Base-by-base conservation (phyloP, 257 asterid genomes). In the Nicotiana attenuata region DNA sequence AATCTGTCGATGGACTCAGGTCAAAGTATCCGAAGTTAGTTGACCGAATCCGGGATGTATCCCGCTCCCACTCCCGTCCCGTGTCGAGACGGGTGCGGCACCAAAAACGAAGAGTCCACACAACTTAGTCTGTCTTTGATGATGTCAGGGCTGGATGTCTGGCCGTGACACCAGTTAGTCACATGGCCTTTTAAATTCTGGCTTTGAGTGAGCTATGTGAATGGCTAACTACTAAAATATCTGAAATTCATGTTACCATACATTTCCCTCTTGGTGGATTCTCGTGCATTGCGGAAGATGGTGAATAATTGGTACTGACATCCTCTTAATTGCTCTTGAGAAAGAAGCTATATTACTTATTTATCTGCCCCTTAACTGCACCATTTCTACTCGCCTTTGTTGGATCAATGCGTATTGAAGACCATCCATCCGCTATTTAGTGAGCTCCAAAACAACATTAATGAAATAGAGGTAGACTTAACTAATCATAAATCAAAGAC, bases 211-310 rank as follows among this genome's bases (percentile, higher is more conserved):
- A 45, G 60, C 60, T 14, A 22, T 47, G 22, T 71, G 50, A 55
- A 7, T 22, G 19, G 35, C 33, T 6, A 71, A 71, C 57, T 71
- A 13, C 78, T 22, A 14, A 22, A 24, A 47, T 47, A 47, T 47
- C 15, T 15, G 61, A 22, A 28, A 47, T 47, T 73, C 41, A 73
- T 73, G 8, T 73, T 22, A 24, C 79, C 26, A n/a, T 24, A 73
- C 63, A 47, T 47, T 73, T 73, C 24, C 17, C 9, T 73, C 79
- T 73, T 15, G 63, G 41, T 73, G 61, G 38, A 73, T 73, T 73
- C 61, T 47, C 41, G 52, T 47, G 63, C 79, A 50, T 73, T 73
- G 61, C 63, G 5, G 78, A 71, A 73, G 79, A 47, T 73, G 61
- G 15, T 50, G 41, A 73, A 24, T 73, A 73, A 53, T 24, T 50